phyloP scores from a whole-genome alignment of 2,329 filamentous ascomycete species.

The Trichoderma sp. region DNA sequence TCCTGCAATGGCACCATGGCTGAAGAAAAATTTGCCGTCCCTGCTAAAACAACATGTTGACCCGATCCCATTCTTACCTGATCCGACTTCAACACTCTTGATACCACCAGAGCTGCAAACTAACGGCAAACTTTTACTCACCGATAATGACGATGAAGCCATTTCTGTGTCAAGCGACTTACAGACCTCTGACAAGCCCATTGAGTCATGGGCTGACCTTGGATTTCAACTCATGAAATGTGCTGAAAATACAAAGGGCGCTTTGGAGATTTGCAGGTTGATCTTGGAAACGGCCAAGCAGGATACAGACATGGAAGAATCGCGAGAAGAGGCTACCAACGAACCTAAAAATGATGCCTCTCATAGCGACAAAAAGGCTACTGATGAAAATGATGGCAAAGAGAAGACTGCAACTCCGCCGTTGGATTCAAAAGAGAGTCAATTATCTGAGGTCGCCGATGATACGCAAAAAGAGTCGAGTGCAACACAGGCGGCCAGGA shows the following conservation, averaged over 20 bases:
- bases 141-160: neutral
- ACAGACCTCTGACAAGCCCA: slow-evolving; percentile 25
- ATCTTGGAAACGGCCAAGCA: slow-evolving; percentile 36
- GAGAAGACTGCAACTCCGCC: slow-evolving; percentile 21
- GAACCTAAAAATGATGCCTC: slow-evolving; percentile 19
- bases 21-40: slow-evolving; percentile 55
- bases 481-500: slow-evolving; percentile 53
- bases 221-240: slow-evolving; percentile 42
- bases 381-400: slow-evolving; percentile 17
- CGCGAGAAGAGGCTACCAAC: slow-evolving; percentile 30
- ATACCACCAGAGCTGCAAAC: slow-evolving; percentile 35
- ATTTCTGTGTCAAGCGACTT: neutral
- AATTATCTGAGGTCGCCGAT: slow-evolving; percentile 32
- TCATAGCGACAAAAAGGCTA: slow-evolving; percentile 17
- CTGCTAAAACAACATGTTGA: slow-evolving; percentile 60
- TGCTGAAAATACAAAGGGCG: slow-evolving; percentile 37
- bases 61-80: slow-evolving; percentile 64
- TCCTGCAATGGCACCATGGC: slow-evolving; percentile 62
- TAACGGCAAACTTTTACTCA: neutral
- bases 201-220: slow-evolving; percentile 42
- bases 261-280: slow-evolving; percentile 39
- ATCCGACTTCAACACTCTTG: slow-evolving; percentile 50
- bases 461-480: slow-evolving; percentile 43
- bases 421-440: slow-evolving; percentile 34
- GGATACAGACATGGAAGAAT: slow-evolving; percentile 35